These are phyloP conservation scores for Rhizopogon sp. DNA, from an alignment of 768 basidiomycete genomes.

Conservation along the genomic window DNA sequence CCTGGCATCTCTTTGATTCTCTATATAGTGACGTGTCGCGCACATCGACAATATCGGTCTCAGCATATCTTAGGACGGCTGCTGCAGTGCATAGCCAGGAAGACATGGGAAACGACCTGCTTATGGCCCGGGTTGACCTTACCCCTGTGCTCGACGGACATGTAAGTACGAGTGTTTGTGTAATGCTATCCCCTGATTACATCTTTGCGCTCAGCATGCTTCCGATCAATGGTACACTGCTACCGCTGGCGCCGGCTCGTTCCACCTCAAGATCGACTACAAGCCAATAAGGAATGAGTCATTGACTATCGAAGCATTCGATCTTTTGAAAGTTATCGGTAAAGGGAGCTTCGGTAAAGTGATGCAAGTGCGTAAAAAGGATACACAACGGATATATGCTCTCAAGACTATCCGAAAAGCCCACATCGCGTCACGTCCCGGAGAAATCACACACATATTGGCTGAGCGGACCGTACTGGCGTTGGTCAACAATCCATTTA, in stretches of 20 bases:
- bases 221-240: slow-evolving; percentile 91
- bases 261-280: slow-evolving; percentile 95
- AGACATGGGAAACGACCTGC: slow-evolving; percentile 96
- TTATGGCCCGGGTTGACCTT: slow-evolving; percentile 90
- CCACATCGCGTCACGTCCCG: slow-evolving; percentile 91
- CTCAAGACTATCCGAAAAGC: slow-evolving; percentile 98
- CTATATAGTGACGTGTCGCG: slow-evolving; percentile 86
- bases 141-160: slow-evolving; percentile 78
- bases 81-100: slow-evolving; percentile 68
- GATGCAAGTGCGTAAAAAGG: slow-evolving; percentile 99
- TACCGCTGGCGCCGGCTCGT: slow-evolving; percentile 79
- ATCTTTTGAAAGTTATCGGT: slow-evolving; percentile 95
- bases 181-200: slow-evolving; percentile 9
- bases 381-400: slow-evolving; percentile 96
- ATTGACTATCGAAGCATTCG: slow-evolving; percentile 94
- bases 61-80: slow-evolving; percentile 85
- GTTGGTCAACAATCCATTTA: slow-evolving; percentile 97
- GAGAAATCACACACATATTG: slow-evolving; percentile 97
- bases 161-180: slow-evolving; percentile 34
- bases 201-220: slow-evolving; percentile 45
- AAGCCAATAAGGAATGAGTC: slow-evolving; percentile 80
- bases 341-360: slow-evolving; percentile 98
- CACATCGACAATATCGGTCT: slow-evolving; percentile 86
- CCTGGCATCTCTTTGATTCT: slow-evolving; percentile 3
- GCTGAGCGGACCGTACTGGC: slow-evolving; percentile 97